Conservation (phyloP, 139 green algal species). For the Protoeuglena noctilucae region DNA sequence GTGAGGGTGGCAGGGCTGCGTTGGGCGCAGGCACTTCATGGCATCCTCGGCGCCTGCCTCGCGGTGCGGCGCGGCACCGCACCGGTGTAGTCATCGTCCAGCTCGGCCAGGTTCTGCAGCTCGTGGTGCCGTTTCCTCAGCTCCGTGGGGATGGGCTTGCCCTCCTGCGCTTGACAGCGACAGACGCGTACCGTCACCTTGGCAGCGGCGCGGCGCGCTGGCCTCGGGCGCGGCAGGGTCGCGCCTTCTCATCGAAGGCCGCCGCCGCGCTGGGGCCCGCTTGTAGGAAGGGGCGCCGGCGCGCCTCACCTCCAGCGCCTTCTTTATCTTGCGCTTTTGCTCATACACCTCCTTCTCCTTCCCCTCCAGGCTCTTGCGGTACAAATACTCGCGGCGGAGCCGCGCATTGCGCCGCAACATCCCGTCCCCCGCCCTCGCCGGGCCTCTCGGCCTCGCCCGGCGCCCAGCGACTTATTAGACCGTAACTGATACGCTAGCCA, state of each 20-base stretch:
- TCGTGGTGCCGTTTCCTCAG: conserved; percentile 54
- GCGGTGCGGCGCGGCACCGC: conserved; percentile 33
- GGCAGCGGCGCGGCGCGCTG: too few relatives aligned
- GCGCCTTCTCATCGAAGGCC: too few relatives aligned
- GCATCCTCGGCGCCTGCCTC: background rate
- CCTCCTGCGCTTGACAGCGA: too few relatives aligned
- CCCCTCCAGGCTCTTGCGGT: conserved; percentile 85
- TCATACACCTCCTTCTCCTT: conserved; percentile 85
- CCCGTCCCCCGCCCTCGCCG: too few relatives aligned
- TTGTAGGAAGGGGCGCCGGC: background rate
- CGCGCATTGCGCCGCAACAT: conserved; percentile 69
- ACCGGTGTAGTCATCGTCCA: conserved; percentile 97
- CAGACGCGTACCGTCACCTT: too few relatives aligned
- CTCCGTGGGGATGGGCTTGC: conserved; percentile 92
- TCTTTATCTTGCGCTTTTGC: conserved; percentile 73
- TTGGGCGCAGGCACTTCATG: background rate
- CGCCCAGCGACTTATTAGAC: too few relatives aligned
- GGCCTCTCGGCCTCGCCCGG: too few relatives aligned
- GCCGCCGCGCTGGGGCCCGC: too few relatives aligned
- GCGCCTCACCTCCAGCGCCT: conserved; percentile 55
- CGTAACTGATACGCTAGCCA: too few relatives aligned
- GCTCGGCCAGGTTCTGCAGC: conserved; percentile 62
- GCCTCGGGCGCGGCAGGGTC: background rate
- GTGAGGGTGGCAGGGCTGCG: background rate
- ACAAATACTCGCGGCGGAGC: conserved; percentile 87